Conservation (phyloP, 495 filamentous ascomycete species). For the Annulohypoxylon maeteangense region DNA sequence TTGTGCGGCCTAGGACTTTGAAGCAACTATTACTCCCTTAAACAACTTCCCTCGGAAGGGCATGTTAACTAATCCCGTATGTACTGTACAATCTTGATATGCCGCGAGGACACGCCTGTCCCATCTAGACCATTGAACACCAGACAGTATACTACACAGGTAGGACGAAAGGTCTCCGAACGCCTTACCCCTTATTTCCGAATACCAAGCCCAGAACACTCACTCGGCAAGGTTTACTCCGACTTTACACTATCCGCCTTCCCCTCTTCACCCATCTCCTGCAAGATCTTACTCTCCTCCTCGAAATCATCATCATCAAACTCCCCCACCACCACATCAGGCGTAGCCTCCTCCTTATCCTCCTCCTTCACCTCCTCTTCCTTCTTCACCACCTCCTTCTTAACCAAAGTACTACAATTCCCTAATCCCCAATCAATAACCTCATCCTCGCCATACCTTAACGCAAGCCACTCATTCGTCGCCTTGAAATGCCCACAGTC, state of each 20-base stretch:
- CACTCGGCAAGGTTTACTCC: constrained; percentile 1
- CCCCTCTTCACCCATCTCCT: constrained; percentile 38
- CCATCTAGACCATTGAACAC: constrained; percentile 17
- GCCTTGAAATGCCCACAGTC: constrained; percentile 86
- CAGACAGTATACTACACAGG: constrained; percentile 19
- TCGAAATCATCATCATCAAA: constrained; percentile 25
- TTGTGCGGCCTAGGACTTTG: not conserved
- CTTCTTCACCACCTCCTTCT: constrained; percentile 26
- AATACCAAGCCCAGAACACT: not conserved
- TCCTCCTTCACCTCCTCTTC: constrained; percentile 24
- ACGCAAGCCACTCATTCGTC: constrained; percentile 87
- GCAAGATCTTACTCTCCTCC: constrained; percentile 39
- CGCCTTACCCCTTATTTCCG: constrained; percentile 5
- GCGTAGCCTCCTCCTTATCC: constrained; percentile 12
- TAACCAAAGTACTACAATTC: constrained; percentile 38
- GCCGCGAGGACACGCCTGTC: constrained; percentile 13
- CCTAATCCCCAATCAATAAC: constrained; percentile 88
- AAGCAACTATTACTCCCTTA: constrained; percentile 19
- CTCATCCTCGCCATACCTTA: constrained; percentile 79
- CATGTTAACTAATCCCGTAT: constrained; percentile 12
- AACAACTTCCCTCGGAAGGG: constrained; percentile 7
- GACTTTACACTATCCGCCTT: constrained; percentile 13
- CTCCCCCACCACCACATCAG: constrained; percentile 34
- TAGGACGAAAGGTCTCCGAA: constrained; percentile 17
- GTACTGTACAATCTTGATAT: constrained; percentile 31